Evolutionary conservation across 306 rosid species (phyloP).

Genomic region (Senna siamea): DNA sequence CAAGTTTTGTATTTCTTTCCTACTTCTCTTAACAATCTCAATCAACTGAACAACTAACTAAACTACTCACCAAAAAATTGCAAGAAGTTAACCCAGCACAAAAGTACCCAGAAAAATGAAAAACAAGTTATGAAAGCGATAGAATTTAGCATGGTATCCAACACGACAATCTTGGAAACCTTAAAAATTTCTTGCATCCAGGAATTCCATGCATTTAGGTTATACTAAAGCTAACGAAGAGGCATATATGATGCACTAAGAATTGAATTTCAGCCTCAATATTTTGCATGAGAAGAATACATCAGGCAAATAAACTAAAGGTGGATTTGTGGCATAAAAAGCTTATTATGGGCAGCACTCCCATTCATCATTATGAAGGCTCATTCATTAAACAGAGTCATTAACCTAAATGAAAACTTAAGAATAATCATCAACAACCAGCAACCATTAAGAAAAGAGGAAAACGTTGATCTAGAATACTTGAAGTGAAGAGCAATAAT

Average conservation of each 20-base stretch:
- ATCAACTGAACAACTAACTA: no score
- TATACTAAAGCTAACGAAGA: no score
- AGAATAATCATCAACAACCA: not conserved
- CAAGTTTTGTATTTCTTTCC: no score
- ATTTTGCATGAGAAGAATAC: slow-evolving; percentile 30
- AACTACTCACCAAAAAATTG: no score
- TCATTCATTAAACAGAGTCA: slow-evolving; percentile 19
- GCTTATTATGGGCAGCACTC: slow-evolving; percentile 1
- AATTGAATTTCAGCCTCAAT: no score
- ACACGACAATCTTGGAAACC: not conserved
- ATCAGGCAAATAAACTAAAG: not conserved
- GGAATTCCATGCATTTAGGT: no score
- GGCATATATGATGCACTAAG: no score
- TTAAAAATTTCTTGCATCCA: not conserved
- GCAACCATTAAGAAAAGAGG: not conserved
- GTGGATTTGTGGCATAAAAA: not conserved
- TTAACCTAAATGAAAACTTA: not conserved
- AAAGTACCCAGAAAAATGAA: no score
- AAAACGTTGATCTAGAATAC: not conserved
- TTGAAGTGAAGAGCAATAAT: not conserved
- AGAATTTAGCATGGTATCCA: not conserved
- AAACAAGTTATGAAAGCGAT: not conserved
- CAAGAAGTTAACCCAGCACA: not conserved
- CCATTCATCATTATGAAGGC: slow-evolving; percentile 3
- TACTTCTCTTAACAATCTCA: no score